phyloP scores from a whole-genome alignment of 768 basidiomycete species.

The Rhodosporidiobolus sp. region DNA sequence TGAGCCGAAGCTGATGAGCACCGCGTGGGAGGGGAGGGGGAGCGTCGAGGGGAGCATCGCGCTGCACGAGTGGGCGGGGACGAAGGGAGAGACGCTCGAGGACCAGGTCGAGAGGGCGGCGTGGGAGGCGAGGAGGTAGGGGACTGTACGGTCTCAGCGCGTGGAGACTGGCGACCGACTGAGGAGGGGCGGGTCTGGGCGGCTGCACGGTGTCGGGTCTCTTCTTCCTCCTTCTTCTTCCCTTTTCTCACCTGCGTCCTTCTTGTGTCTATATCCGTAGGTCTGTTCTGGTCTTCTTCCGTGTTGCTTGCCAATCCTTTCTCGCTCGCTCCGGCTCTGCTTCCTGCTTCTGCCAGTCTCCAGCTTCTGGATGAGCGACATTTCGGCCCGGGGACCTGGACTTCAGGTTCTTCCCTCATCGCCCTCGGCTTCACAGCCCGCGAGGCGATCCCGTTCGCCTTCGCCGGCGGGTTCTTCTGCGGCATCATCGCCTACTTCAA shows the following conservation, averaged over 20 bases:
- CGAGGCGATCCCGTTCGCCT: not conserved
- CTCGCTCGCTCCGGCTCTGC: no score
- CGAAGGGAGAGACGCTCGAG: slow-evolving; percentile 24
- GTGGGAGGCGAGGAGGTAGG: slow-evolving; percentile 1
- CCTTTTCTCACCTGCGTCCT: no score
- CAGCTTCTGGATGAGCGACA: no score
- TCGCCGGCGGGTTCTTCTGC: not conserved
- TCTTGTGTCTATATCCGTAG: no score
- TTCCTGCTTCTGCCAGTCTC: no score
- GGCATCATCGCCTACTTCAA: not conserved
- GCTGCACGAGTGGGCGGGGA: slow-evolving; percentile 88
- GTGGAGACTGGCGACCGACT: no score
- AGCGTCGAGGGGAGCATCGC: slow-evolving; percentile 62
- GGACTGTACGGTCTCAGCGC: not conserved
- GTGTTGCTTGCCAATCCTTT: no score
- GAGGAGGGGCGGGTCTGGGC: no score
- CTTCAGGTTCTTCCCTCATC: not conserved
- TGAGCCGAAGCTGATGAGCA: slow-evolving; percentile 89
- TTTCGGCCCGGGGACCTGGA: not conserved
- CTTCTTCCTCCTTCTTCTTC: no score
- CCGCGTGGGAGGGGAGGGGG: slow-evolving; percentile 72
- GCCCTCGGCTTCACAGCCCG: not conserved
- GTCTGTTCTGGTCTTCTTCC: no score
- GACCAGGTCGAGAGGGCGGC: slow-evolving; percentile 18
- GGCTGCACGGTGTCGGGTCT: no score